Evolutionary conservation across 2,329 filamentous ascomycete species (phyloP).

Genomic region (Acrocalymma vagum): DNA sequence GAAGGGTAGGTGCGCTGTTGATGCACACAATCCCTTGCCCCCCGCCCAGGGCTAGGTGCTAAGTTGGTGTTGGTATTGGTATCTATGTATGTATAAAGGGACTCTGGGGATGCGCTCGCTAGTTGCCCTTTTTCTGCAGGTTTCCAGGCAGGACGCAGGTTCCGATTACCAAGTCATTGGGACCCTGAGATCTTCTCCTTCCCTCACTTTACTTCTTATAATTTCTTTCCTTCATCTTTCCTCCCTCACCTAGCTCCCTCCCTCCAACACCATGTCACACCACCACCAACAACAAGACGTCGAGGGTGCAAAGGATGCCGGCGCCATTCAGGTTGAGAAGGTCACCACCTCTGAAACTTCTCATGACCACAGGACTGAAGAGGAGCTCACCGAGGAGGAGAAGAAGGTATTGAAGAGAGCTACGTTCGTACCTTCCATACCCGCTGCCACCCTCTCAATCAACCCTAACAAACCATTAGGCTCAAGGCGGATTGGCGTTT

Average conservation of each 20-base stretch:
- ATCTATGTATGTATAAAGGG: too few species aligned
- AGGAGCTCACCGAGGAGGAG: slow-evolving; percentile 12
- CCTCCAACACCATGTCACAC: slow-evolving; percentile 6
- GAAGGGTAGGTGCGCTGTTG: too few species aligned
- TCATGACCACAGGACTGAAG: slow-evolving; percentile 1
- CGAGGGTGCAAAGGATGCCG: slow-evolving; percentile 21
- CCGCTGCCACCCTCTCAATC: background rate
- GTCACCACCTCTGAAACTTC: slow-evolving; percentile 17
- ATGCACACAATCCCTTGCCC: too few species aligned
- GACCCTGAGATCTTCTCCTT: background rate
- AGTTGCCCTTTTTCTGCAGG: too few species aligned
- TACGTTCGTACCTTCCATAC: slow-evolving; percentile 15
- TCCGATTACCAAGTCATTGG: slow-evolving; percentile 1
- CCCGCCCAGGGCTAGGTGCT: too few species aligned
- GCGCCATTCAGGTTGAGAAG: slow-evolving; percentile 26
- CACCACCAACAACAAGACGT: slow-evolving; percentile 2
- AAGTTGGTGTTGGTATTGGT: too few species aligned
- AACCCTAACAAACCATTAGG: slow-evolving; percentile 18
- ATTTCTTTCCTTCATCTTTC: slow-evolving; percentile 1
- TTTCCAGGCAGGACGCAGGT: too few species aligned
- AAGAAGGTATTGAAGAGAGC: slow-evolving; percentile 20
- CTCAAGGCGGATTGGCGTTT: slow-evolving; percentile 39
- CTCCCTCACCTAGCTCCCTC: too few species aligned
- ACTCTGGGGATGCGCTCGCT: too few species aligned
- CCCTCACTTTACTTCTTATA: background rate